Evolutionary conservation across 768 basidiomycete species (phyloP).

Genomic region (Suillus bovinus): DNA sequence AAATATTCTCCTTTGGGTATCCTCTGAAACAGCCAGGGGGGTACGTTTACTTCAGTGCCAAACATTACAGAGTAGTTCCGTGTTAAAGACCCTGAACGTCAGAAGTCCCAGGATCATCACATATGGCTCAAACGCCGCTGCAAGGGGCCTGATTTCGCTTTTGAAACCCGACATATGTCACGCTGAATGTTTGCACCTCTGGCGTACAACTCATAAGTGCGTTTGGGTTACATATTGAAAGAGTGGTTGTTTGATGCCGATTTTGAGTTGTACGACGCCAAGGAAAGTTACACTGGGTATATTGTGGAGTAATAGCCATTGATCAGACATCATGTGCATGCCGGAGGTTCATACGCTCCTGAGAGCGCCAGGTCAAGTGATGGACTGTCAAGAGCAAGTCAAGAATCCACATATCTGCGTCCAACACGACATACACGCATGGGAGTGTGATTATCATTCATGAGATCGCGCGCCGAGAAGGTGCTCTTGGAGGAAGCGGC

Average conservation of each 20-base stretch:
- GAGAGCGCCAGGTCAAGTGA: background rate
- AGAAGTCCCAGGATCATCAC: background rate
- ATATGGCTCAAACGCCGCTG: background rate
- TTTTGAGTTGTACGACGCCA: background rate
- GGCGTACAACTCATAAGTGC: background rate
- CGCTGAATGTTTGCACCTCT: background rate
- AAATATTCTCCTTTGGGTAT: too few relatives aligned
- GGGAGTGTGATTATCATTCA: background rate
- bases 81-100: background rate
- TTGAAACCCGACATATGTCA: background rate
- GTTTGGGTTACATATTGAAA: background rate
- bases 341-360: background rate
- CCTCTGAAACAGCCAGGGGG: too few relatives aligned
- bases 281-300: background rate
- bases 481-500: background rate
- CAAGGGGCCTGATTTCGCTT: background rate
- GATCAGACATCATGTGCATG: background rate
- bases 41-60: background rate
- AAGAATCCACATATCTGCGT: background rate
- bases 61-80: background rate
- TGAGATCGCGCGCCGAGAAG: background rate
- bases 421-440: background rate
- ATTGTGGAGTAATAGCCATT: background rate
- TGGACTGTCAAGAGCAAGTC: background rate
- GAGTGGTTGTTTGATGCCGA: background rate